Base-by-base conservation (phyloP, 306 rosid genomes). In the Gastrolobium bilobum region DNA sequence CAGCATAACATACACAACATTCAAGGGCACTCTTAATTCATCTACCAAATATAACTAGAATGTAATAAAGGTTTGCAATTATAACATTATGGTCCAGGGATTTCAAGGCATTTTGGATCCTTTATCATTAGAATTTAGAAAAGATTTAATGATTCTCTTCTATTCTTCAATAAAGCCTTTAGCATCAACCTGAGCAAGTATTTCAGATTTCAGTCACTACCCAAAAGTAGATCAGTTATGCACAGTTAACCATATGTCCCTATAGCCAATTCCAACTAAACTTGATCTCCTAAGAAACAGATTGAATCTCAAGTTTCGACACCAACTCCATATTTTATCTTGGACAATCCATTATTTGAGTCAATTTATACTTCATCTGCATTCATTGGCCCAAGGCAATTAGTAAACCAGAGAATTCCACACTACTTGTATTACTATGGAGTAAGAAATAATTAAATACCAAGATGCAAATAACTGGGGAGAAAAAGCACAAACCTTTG, bases 401-500 rank as follows among this genome's bases (percentile, higher is more conserved):
- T 47, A 69, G 14, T 52, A 76, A 46, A 61, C 68, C 60, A 34
- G 31, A 38, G 68, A 50, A 42, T 8, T 82, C 78, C 68, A 53
- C 59, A 53, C 66, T 31, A 13, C 11, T 35, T 52, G 53, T 39
- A 37, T 39, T 52, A 43, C 3, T 6, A 67, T 47, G 11, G 42
- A 78, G 39, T 46, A 70, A 72, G 68, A 59, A 30, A 69, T 13
- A 67, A 56, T 7, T 44, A 14, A 48, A 14, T 66, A 70, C 34
- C n/a, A 50, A 66, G 46, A 66, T 43, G 34, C 6, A 82, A 69
- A 43, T 47, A 70, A 48, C 26, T 47, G 66, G 73, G 40, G 31
- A 13, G 30, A 56, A 40, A 67, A 68, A 43, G 33, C 39, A 67
- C 72, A 79, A 83, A 96, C 99, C 99, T 91, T 96, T 68, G 98